Evolutionary conservation across 805 yeast species (phyloP), one percentile per base, ranked within the genome.

Genomic region (Kluyveromyces dobzhanskii): DNA sequence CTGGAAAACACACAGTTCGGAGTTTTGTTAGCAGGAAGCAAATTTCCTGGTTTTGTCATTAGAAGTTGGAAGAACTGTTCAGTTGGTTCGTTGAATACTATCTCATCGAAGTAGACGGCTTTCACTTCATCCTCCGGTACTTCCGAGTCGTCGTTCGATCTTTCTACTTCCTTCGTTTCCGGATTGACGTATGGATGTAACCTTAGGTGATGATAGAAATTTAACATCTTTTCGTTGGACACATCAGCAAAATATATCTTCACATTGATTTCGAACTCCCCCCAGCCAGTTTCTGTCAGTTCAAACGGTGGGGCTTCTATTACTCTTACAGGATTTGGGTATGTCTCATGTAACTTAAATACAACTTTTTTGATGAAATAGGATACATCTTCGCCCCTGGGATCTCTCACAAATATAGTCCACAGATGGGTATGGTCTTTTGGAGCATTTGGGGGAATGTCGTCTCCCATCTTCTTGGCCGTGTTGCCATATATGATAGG

Each of bases 231-330:
- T 56, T 92, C 98, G 49, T 79, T 80, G 12, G 94, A 80, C 23
- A 85, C 94, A n/a, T 80, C 72, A 28, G 78, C 80, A 59, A 92
- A 92, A 58, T 80, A 88, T 13, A 92, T 75, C 56, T 88, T 85
- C 40, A 92, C 79, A 27, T 84, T 76, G 44, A 92, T 82, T 54
- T 92, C 99, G 61, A 92, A 92, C 60, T 92, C 99, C 48, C 99
- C 99, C 99, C 99, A 92, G 0, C 99, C 99, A 0, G 97, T 85
- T 55, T 92, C 99, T 2, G 95, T 83, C 21, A 92, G 86, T 58
- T 87, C 94, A 53, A 82, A 92, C 0, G 98, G 98, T 2, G 97
- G 97, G 23, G 68, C 57, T 45, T 92, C 97, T 12, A 90, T 70
- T 1, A 92, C 73, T 40, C 99, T 67, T n/a, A 86, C 76, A 1